Base-by-base conservation (phyloP, 2,329 filamentous ascomycete genomes). In the Epichloe typhina region DNA sequence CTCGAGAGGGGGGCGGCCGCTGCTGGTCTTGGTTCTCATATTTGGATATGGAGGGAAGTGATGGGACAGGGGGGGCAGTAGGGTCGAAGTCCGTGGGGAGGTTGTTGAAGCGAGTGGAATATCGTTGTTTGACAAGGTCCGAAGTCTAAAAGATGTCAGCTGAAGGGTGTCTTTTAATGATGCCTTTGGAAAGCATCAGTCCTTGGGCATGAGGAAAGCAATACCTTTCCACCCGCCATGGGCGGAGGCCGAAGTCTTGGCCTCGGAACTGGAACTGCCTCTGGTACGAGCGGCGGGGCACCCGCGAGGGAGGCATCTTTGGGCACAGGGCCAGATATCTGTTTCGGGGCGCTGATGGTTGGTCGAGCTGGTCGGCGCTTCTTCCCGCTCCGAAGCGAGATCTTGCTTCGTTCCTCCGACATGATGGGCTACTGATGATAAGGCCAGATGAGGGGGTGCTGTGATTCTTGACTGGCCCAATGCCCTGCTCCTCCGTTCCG, bases 71-170 rank as follows among this genome's bases (percentile, higher is more conserved):
- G 86, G 79, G 17, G 88, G 79, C 80, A 51, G 77, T 80, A 57
- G 76, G 72, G 59, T 84, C 79, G 63, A 82, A 86, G 59, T 87
- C 82, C 53, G 80, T 71, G 1, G 86, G 85, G 1, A 84, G 67
- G 56, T 86, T 82, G 60, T 89, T 91, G 66, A 96, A 95, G 54
- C 91, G 83, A 41, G 90, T 90, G 39, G 93, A 97, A 69, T 97
- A 98, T 59, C 93, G 77, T 59, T 89, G 80, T 72, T 97, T 97
- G 53, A 98, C 90, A 50, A 97, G 74, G 66, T 98, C 91, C 23
- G 79, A 79, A 1, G 80, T 83, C 79, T 82, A 65, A 4, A 41
- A 23, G 47, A 21, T 26, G 51, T 65, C 49, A 66, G 59, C 57
- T 43, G 13, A 50, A 61, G 11, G 13, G 8, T 37, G 31, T 31